Conservation (phyloP, 2,329 filamentous ascomycete species). For the Venturia pyrina region DNA sequence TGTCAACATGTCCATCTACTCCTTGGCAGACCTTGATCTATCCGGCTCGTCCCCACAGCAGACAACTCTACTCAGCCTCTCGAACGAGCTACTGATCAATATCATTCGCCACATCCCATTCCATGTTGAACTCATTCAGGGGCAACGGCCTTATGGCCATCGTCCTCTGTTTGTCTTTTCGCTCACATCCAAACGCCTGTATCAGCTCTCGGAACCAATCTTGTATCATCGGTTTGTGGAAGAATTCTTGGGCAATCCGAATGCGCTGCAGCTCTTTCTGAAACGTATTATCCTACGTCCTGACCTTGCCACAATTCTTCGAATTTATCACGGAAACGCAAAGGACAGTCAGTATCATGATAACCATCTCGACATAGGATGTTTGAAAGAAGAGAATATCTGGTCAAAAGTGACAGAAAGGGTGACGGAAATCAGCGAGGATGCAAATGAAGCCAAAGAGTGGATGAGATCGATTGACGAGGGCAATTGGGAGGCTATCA, state of each 20-base stretch:
- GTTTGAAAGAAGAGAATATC: background rate
- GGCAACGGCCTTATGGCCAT: background rate
- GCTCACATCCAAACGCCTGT: background rate
- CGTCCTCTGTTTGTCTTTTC: background rate
- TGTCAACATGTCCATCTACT: background rate
- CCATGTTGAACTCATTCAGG: background rate
- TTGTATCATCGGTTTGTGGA: background rate
- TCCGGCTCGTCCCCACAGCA: background rate
- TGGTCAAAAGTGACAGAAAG: background rate
- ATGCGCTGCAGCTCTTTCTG: background rate
- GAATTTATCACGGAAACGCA: background rate
- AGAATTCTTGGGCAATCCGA: background rate
- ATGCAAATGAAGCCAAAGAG: background rate
- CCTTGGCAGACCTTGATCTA: background rate
- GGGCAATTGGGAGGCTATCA: slow-evolving; percentile 1
- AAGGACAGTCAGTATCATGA: background rate
- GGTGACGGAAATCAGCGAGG: background rate
- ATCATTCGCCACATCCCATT: background rate
- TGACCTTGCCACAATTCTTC: background rate
- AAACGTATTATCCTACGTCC: slow-evolving; percentile 1
- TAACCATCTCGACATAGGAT: background rate
- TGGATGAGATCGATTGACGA: background rate
- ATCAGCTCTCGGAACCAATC: background rate
- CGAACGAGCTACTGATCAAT: background rate
- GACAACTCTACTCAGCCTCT: background rate